Percentiles rank a stretch among this genome's conserved stretches.
These are phyloP conservation scores for Saccharomycopsis capsularis DNA, from an alignment of 805 yeast species.

Conservation along the genomic window DNA sequence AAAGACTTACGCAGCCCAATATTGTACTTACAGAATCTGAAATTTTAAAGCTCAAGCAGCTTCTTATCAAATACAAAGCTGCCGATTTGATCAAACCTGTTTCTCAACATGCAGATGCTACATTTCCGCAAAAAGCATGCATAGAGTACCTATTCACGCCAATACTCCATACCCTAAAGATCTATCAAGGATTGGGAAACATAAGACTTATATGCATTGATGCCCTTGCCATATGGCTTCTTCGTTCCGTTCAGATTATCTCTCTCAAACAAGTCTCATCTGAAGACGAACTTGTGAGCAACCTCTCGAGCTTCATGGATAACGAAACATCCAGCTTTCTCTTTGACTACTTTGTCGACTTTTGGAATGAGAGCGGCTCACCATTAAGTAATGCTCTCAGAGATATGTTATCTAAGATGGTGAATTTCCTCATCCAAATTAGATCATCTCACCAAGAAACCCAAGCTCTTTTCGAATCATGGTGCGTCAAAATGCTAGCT, in stretches of 20 bases:
- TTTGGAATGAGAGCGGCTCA: conserved; percentile 65
- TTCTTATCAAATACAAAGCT: conserved; percentile 13
- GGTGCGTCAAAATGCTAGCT: conserved; percentile 41
- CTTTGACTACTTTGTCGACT: conserved; percentile 53
- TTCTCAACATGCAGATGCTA: background rate
- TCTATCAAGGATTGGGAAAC: conserved; percentile 31
- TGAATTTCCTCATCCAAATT: conserved; percentile 33
- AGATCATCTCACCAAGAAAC: conserved; percentile 19
- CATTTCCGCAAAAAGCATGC: background rate
- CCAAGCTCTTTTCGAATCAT: conserved; percentile 30
- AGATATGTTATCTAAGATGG: conserved; percentile 50
- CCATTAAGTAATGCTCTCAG: conserved; percentile 64
- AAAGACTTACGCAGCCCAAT: background rate
- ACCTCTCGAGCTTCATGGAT: conserved; percentile 19
- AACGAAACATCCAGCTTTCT: conserved; percentile 28
- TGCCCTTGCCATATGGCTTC: conserved; percentile 56
- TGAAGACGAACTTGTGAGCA: conserved; percentile 19
- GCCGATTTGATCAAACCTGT: background rate
- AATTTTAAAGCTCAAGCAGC: conserved; percentile 2
- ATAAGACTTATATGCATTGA: conserved; percentile 46
- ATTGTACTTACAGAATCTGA: conserved; percentile 4
- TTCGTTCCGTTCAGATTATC: conserved; percentile 42
- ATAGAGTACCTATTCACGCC: conserved; percentile 15
- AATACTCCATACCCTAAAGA: conserved; percentile 29
- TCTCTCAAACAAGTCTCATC: conserved; percentile 18